These are phyloP conservation scores for Corylus heterophylla DNA, from an alignment of 306 rosid genomes.

Conservation along the genomic window DNA sequence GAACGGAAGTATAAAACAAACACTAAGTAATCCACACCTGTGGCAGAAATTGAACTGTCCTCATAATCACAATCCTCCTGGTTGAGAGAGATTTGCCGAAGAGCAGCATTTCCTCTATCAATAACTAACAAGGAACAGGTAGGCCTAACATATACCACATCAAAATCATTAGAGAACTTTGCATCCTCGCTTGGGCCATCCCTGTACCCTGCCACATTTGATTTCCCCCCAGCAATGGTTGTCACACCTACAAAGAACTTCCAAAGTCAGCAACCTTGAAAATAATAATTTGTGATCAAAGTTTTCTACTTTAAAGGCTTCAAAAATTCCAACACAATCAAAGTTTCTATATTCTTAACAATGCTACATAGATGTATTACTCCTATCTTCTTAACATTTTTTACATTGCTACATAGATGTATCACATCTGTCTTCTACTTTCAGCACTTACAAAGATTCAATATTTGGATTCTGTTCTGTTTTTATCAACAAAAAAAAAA, in stretches of 20 bases:
- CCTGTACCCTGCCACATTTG: conserved; percentile 86
- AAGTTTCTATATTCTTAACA: not conserved
- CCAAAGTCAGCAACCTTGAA: conserved; percentile 24
- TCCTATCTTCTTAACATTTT: not conserved
- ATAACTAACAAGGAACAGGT: conserved; percentile 92
- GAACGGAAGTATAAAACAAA: not conserved
- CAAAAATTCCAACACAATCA: conserved; percentile 11
- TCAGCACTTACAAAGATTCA: not conserved
- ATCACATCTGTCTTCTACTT: conserved; percentile 5
- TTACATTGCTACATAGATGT: not conserved
- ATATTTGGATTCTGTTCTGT: conserved; percentile 11
- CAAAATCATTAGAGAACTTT: conserved; percentile 93
- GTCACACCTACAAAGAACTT: conserved; percentile 69
- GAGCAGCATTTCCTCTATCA: conserved; percentile 98
- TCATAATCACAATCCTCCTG: conserved; percentile 91
- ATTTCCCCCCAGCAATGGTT: conserved; percentile 98
- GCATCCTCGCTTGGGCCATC: conserved; percentile 99
- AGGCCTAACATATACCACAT: conserved; percentile 74
- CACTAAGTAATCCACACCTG: conserved; percentile 55
- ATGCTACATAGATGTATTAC: conserved; percentile 4
- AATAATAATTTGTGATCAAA: not conserved
- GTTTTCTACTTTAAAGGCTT: conserved; percentile 4
- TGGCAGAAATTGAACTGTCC: conserved; percentile 67
- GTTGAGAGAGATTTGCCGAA: conserved; percentile 78
- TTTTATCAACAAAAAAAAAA: conserved; percentile 13